Evolutionary conservation across 768 basidiomycete species (phyloP), one percentile per base, ranked within the genome.

Genomic region (Lactarius hatsudake): DNA sequence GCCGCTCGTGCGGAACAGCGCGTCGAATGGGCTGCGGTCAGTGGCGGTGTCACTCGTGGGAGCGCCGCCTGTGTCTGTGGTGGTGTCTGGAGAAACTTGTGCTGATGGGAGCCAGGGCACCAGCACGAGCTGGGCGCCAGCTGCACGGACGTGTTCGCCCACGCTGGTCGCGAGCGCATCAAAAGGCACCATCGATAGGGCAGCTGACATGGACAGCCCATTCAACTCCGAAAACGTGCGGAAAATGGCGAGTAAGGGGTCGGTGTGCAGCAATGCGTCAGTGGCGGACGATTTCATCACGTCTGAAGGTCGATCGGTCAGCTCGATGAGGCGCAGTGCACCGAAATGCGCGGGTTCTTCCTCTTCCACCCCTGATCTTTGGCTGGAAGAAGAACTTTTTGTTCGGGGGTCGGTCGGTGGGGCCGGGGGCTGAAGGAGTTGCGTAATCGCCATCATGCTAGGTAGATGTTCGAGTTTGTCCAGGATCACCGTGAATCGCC

Each of bases 391-490:
- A 18, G 64, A 20, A 9, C 38, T 30, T 28, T 71, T 63, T 59
- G 66, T 63, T 18, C 59, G 60, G 30, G 51, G 23, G 30, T 66
- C 61, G 5, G 62, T 48, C 0, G 64, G 38, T 1, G 64, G 40
- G 8, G 74, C 71, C 30, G 64, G 40, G 36, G 81, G 77, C 28
- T 88, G 87, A 48, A 98, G 80, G 63, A 98, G 86, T 73, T 96
- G 91, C 0, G 91, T 86, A 63, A 99, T 79, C 0, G 92, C 86
- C 94, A 99, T 96, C 77, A 93, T 87, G 10, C 90, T 86, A 0
- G 95, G 89, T 0, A 98, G 75, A 74, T 95, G 92, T 72, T 97
- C 96, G 58, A 96, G 80, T 74, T 88, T 93, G 75, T 96, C 94
- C 20, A 98, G 83, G 20, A 98, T 87, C 67, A 98, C 86, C 0